Evolutionary conservation across 192 early-diverging fungal species (phyloP).

Genomic region (Powellomyces hirtus): DNA sequence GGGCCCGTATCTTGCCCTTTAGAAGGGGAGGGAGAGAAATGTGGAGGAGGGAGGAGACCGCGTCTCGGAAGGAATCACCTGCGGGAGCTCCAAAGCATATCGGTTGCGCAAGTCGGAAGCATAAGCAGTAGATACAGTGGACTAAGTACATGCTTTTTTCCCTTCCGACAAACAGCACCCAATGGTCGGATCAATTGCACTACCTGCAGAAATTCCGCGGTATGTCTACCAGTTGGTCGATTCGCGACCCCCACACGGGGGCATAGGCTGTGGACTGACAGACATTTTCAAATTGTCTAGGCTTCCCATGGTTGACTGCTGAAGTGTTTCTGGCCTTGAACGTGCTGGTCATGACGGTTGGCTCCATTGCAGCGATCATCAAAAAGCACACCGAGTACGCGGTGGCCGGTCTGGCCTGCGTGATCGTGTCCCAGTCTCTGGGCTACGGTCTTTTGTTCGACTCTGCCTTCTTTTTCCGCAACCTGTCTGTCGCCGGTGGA

Average conservation of each 20-base stretch:
- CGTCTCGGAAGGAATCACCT: too few species aligned
- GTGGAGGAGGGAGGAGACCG: too few species aligned
- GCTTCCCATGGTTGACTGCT: constrained; percentile 74
- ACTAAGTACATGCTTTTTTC: too few species aligned
- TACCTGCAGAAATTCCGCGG: constrained; percentile 79
- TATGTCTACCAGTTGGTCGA: not conserved
- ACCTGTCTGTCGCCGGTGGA: constrained; percentile 90
- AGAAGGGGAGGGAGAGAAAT: too few species aligned
- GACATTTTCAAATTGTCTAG: too few species aligned
- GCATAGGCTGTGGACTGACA: not conserved
- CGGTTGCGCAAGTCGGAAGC: too few species aligned
- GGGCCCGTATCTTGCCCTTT: too few species aligned
- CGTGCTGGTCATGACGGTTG: constrained; percentile 76
- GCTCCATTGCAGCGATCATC: constrained; percentile 80
- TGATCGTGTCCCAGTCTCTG: constrained; percentile 83
- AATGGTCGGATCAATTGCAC: constrained; percentile 86
- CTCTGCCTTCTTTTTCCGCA: constrained; percentile 84
- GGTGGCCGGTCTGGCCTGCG: constrained; percentile 75
- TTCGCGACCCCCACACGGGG: not conserved
- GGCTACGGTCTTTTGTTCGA: constrained; percentile 95
- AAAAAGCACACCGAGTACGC: constrained; percentile 81
- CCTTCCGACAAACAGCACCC: constrained; percentile 49
- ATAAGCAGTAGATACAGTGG: too few species aligned
- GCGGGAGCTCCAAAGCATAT: too few species aligned
- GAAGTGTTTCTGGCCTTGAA: constrained; percentile 87